Base-by-base conservation (phyloP, 805 yeast species). In the Tetrapisispora arboricola region DNA sequence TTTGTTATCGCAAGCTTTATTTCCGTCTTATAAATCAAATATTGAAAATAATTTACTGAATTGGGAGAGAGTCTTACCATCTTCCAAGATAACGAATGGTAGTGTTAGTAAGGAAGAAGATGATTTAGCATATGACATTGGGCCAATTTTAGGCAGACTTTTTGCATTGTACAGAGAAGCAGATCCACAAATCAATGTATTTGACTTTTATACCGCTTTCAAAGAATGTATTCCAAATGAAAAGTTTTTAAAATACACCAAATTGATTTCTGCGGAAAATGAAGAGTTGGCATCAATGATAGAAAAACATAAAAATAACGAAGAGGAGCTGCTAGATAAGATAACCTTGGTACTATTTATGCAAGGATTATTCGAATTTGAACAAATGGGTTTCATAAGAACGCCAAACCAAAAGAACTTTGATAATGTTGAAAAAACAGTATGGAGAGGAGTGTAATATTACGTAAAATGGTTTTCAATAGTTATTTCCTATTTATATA, bases 111-210 rank as follows among this genome's bases (percentile, higher is more conserved):
- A 24, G 5, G 48, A 54, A 12, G 50, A 50, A 7, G 44, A 42
- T 36, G 44, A 45, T 18, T 45, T 73, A 19, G 63, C 63, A 47
- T 54, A 60, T 34, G 34, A 57, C 1, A 49, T 72, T 35, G 74
- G 71, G 17, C 87, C 87, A 1, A 63, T 75, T 3, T 52, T 78
- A 6, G 64, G 74, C 24, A 74, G 72, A 37, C 56, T 87, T 40
- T 87, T 75, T 61, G 72, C 75, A 36, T 66, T 84, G 13, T 81
- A 80, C 56, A 73, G 92, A 44, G 96, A 87, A 50, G 88, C 95
- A 0, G 82, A 84, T 19, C 67, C 78, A 3, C 63, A 70, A 24
- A 70, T 83, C 45, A 83, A 83, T 53, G 69, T 80, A 40, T 78
- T 68, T 60, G 94, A 83, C 49, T 78, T 77, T 49, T 83, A 69